Conservation (phyloP, 1,284 basidiomycete species). For the Ceratobasidium sp. region DNA sequence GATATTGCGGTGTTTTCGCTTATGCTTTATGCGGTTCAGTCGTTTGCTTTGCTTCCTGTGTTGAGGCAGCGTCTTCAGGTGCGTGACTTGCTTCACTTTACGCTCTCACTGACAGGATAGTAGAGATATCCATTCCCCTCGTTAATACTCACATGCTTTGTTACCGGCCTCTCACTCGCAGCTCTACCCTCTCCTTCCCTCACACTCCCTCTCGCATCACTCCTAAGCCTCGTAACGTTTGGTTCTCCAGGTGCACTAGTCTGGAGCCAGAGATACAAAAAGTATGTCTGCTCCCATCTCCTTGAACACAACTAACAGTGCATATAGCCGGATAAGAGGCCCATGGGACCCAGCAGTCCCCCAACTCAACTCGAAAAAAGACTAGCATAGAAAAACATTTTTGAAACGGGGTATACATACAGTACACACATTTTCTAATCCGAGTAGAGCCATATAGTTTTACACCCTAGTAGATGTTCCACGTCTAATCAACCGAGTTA, state of each 20-base stretch:
- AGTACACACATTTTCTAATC: background rate
- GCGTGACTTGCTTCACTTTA: slow-evolving; percentile 47
- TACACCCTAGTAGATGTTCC: slow-evolving; percentile 42
- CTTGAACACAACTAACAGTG: slow-evolving; percentile 46
- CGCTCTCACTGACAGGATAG: slow-evolving; percentile 44
- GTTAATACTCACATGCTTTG: slow-evolving; percentile 58
- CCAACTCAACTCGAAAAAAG: slow-evolving; percentile 8
- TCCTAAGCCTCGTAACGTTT: slow-evolving; percentile 66
- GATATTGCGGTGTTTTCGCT: slow-evolving; percentile 90
- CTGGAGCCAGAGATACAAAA: slow-evolving; percentile 84
- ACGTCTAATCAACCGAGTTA: slow-evolving; percentile 19
- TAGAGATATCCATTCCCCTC: slow-evolving; percentile 55
- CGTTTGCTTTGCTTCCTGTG: slow-evolving; percentile 85
- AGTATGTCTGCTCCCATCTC: slow-evolving; percentile 57
- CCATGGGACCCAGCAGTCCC: slow-evolving; percentile 59
- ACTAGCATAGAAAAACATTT: slow-evolving; percentile 18
- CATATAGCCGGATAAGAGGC: slow-evolving; percentile 57
- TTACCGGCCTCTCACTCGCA: slow-evolving; percentile 59
- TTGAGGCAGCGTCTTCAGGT: slow-evolving; percentile 81
- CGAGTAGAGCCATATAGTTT: background rate
- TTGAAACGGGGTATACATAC: slow-evolving; percentile 15
- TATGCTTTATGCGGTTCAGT: slow-evolving; percentile 81
- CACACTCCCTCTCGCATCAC: slow-evolving; percentile 58
- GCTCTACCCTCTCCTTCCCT: slow-evolving; percentile 60
- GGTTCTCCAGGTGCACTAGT: slow-evolving; percentile 72